Evolutionary conservation across 331 rosid species (phyloP).

Genomic region (Rhamnella rubrinervis): DNA sequence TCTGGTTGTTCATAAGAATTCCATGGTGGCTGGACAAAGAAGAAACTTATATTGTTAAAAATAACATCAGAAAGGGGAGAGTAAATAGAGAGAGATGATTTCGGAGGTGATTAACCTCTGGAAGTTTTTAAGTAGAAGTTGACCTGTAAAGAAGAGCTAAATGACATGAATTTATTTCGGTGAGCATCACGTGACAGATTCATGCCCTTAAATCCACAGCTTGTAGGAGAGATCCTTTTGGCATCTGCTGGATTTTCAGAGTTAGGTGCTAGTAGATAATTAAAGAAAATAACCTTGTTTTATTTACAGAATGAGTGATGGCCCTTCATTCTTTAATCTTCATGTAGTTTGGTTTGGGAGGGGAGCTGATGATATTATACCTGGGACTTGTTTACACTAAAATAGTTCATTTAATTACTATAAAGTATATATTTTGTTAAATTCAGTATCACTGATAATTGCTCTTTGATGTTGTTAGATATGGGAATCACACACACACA

Average conservation of each 20-base stretch:
- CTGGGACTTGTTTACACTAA: no score
- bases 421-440: no score
- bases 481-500: no score
- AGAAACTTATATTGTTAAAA: background rate
- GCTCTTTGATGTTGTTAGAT: no score
- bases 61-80: background rate
- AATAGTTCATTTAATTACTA: no score
- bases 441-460: no score
- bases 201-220: conserved; percentile 18
- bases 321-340: conserved; percentile 5
- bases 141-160: conserved; percentile 25
- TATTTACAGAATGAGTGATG: conserved; percentile 7
- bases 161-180: conserved; percentile 24
- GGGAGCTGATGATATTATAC: background rate
- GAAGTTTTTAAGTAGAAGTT: conserved; percentile 25
- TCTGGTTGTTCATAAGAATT: background rate
- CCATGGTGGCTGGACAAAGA: background rate
- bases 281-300: background rate
- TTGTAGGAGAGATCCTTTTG: conserved; percentile 23
- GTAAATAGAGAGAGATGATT: background rate
- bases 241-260: conserved; percentile 16
- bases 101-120: background rate
- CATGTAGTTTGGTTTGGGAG: background rate
- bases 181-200: conserved; percentile 16
- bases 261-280: conserved; percentile 20